Percentiles rank a stretch among this genome's conserved stretches.
Conservation (phyloP, 805 yeast species). For the Groenewaldozyma tartarivorans region DNA sequence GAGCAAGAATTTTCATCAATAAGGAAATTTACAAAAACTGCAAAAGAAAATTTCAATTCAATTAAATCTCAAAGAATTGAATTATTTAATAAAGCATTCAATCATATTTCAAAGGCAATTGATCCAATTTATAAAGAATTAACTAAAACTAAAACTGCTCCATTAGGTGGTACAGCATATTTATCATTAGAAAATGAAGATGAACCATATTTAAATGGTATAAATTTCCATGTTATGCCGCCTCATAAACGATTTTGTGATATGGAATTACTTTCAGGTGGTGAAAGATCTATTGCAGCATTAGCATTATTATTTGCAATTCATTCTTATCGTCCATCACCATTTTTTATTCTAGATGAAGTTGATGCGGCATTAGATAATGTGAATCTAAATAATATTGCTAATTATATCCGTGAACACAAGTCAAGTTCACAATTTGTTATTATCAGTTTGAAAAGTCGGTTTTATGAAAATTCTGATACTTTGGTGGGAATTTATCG, state of each 20-base stretch:
- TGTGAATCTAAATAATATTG: slow-evolving; percentile 75
- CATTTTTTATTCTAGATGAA: slow-evolving; percentile 92
- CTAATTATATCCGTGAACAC: slow-evolving; percentile 69
- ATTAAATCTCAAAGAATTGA: slow-evolving; percentile 52
- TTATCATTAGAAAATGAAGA: slow-evolving; percentile 80
- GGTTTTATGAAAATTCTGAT: slow-evolving; percentile 79
- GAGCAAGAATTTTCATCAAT: slow-evolving; percentile 51
- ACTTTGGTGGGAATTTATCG: slow-evolving; percentile 83
- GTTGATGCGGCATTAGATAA: slow-evolving; percentile 97
- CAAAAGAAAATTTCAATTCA: slow-evolving; percentile 46
- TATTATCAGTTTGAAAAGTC: slow-evolving; percentile 83
- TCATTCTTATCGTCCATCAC: slow-evolving; percentile 86
- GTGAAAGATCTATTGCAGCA: slow-evolving; percentile 95
- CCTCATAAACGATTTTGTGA: slow-evolving; percentile 90
- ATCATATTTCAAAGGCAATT: slow-evolving; percentile 63
- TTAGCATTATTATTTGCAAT: slow-evolving; percentile 84
- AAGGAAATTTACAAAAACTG: slow-evolving; percentile 48
- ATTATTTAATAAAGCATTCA: slow-evolving; percentile 60
- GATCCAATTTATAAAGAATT: slow-evolving; percentile 78
- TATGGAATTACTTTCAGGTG: slow-evolving; percentile 89
- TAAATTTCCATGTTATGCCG: slow-evolving; percentile 90
- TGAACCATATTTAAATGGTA: slow-evolving; percentile 77
- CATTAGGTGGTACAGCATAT: slow-evolving; percentile 90
- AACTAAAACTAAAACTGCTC: slow-evolving; percentile 59
- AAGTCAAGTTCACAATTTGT: slow-evolving; percentile 81